phyloP scores from a whole-genome alignment of 2,329 filamentous ascomycete species.

The Aspergillus glaucus region DNA sequence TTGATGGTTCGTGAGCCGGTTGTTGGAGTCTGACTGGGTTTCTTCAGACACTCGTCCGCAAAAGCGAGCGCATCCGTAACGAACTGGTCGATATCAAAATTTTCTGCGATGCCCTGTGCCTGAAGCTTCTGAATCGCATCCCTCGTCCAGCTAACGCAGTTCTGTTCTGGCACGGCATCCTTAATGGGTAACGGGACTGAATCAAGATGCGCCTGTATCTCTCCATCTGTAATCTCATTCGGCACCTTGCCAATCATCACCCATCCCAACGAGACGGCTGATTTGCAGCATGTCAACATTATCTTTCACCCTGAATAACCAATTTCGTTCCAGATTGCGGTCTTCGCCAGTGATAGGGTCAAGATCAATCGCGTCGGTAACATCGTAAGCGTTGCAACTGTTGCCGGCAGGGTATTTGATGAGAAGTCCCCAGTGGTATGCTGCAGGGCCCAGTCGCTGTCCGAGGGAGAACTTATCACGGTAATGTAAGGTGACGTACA shows the following conservation, averaged over 20 bases:
- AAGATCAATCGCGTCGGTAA: conserved; percentile 5
- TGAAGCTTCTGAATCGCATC: conserved; percentile 3
- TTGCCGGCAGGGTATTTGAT: conserved; percentile 1
- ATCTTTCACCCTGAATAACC: conserved; percentile 5
- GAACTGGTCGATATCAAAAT: conserved; percentile 3
- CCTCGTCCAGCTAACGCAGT: conserved; percentile 8
- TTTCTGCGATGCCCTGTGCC: neutral
- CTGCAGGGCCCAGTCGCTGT: conserved; percentile 4
- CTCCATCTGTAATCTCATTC: neutral
- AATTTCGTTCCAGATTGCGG: conserved; percentile 6
- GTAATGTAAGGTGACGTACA: conserved; percentile 4
- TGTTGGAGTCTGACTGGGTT: neutral
- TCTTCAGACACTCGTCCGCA: neutral
- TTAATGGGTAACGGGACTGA: conserved; percentile 3
- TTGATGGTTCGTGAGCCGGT: neutral
- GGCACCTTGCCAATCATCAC: conserved; percentile 11
- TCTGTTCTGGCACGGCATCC: neutral
- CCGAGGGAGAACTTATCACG: conserved; percentile 4
- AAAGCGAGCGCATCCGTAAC: conserved; percentile 1
- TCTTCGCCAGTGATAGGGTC: conserved; percentile 1
- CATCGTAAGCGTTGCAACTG: conserved; percentile 9
- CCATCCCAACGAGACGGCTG: conserved; percentile 5
- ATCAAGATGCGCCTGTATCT: neutral
- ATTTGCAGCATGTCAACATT: conserved; percentile 1
- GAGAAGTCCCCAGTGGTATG: conserved; percentile 14